A percentile compares a stretch with the other conserved stretches of the same genome.
Evolutionary conservation across 331 rosid genomes (phyloP).

Genomic region (Stylosanthes scabra): DNA sequence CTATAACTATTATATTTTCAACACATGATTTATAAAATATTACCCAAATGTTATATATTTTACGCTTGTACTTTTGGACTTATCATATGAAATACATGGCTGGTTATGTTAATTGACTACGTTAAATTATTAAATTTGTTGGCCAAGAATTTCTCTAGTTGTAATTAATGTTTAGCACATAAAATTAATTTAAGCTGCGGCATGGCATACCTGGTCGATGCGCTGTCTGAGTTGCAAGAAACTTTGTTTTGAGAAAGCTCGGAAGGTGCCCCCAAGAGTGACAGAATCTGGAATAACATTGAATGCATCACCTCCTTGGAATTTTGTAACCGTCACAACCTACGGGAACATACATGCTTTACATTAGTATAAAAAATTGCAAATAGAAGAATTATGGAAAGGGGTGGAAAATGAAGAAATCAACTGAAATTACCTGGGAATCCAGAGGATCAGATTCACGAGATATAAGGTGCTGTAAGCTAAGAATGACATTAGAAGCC

Average conservation of each 20-base stretch:
- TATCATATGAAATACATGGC: too few species aligned
- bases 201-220: conserved; percentile 60
- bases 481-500: conserved; percentile 76
- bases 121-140: too few species aligned
- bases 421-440: conserved; percentile 53
- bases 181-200: neutral
- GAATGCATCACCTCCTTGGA: conserved; percentile 88
- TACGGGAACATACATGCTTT: conserved; percentile 29
- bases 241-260: conserved; percentile 64
- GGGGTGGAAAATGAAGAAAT: neutral
- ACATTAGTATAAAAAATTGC: conserved; percentile 15
- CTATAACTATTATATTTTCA: too few species aligned
- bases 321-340: conserved; percentile 80
- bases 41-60: too few species aligned
- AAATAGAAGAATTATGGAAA: neutral
- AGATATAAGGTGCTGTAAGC: conserved; percentile 85
- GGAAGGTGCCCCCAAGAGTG: conserved; percentile 80
- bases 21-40: too few species aligned
- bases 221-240: conserved; percentile 61
- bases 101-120: too few species aligned
- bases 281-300: conserved; percentile 91
- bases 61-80: too few species aligned
- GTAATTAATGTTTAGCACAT: neutral
- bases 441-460: conserved; percentile 92
- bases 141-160: too few species aligned